Evolutionary conservation across 1,139 yeast genomes (phyloP).

Genomic region (Scheffersomyces titani): DNA sequence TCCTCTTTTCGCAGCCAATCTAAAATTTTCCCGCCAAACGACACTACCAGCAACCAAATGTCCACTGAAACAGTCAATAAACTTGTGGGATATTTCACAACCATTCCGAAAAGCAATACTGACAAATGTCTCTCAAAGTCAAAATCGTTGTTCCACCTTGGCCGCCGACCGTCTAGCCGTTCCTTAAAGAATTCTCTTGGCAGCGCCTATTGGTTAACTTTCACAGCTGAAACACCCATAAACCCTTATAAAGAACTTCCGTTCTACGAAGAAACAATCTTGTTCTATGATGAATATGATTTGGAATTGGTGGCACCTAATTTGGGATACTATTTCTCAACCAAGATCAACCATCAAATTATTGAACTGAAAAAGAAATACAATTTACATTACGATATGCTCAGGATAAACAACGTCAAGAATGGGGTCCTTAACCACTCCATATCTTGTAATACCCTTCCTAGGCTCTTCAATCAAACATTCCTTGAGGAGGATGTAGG

Average conservation of each 20-base stretch:
- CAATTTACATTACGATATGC: neutral
- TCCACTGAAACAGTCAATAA: neutral
- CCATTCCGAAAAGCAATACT: neutral
- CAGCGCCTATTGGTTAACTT: neutral
- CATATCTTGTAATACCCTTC: neutral
- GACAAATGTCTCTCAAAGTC: neutral
- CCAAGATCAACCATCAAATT: neutral
- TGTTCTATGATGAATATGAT: conserved; percentile 5
- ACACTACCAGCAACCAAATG: neutral
- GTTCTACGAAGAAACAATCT: conserved; percentile 4
- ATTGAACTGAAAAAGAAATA: neutral
- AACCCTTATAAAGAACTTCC: conserved; percentile 3
- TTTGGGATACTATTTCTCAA: neutral
- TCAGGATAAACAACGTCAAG: neutral
- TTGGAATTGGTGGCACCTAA: conserved; percentile 1
- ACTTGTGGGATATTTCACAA: neutral
- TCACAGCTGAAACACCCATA: neutral
- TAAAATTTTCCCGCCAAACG: neutral
- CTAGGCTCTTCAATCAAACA: neutral
- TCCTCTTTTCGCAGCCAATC: neutral
- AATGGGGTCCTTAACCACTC: neutral
- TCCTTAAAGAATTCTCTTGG: neutral
- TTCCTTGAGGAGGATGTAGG: neutral
- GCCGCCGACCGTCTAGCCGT: neutral
- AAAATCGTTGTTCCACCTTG: neutral